phyloP scores from a whole-genome alignment of 805 yeast genomes.

The Metschnikowia santaceciliae region DNA sequence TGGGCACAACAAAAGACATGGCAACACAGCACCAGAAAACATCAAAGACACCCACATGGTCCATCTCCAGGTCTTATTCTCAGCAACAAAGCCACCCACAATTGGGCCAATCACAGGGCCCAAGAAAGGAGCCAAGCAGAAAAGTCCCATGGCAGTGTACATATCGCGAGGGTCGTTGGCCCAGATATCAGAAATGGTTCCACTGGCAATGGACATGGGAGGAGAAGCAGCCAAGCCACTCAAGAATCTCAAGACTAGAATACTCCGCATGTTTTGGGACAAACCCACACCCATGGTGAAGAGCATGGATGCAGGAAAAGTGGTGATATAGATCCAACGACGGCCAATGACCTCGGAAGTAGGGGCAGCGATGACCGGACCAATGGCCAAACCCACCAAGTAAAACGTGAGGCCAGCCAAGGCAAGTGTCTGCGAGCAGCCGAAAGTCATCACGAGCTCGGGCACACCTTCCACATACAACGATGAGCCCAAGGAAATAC shows the following conservation, averaged over 20 bases:
- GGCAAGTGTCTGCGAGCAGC: slow-evolving; percentile 57
- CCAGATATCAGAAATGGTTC: slow-evolving; percentile 78
- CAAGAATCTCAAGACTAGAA: slow-evolving; percentile 68
- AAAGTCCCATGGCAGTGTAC: slow-evolving; percentile 73
- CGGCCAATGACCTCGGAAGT: slow-evolving; percentile 20
- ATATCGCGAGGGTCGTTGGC: slow-evolving; percentile 46
- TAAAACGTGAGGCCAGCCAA: slow-evolving; percentile 69
- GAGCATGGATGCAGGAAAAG: slow-evolving; percentile 17
- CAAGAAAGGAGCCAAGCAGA: slow-evolving; percentile 41
- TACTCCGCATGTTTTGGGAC: slow-evolving; percentile 23
- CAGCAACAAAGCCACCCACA: slow-evolving; percentile 35
- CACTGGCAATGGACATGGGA: slow-evolving; percentile 80
- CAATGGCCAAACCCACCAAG: slow-evolving; percentile 64
- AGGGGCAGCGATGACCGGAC: slow-evolving; percentile 71
- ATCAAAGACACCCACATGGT: slow-evolving; percentile 20
- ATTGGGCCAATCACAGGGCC: slow-evolving; percentile 21
- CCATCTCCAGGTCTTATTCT: slow-evolving; percentile 35
- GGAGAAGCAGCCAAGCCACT: slow-evolving; percentile 77
- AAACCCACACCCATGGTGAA: slow-evolving; percentile 22
- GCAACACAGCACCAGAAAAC: slow-evolving; percentile 17
- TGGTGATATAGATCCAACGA: slow-evolving; percentile 14
- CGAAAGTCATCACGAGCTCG: slow-evolving; percentile 45
- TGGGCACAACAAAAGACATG: slow-evolving; percentile 14
- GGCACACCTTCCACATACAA: slow-evolving; percentile 63
- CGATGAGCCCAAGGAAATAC: slow-evolving; percentile 73